These are phyloP conservation scores for Cetradonia linearis DNA, from an alignment of 495 filamentous ascomycete genomes.

Conservation along the genomic window DNA sequence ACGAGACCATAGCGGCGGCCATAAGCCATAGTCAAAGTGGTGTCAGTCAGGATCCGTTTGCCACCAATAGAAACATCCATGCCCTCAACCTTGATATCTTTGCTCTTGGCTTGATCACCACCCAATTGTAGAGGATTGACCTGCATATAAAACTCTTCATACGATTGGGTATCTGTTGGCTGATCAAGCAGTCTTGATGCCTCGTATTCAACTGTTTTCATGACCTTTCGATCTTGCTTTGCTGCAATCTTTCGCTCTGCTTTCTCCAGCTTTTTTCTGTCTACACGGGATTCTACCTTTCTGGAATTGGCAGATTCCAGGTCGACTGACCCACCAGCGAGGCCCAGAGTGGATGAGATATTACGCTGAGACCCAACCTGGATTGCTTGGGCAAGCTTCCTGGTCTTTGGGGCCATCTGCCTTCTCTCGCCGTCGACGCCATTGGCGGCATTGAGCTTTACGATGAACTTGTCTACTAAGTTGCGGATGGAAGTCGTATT, in stretches of 20 bases:
- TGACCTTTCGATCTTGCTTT: constrained; percentile 96
- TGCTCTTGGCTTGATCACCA: constrained; percentile 74
- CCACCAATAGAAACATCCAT: constrained; percentile 91
- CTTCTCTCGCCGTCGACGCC: constrained; percentile 58
- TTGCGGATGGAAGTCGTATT: constrained; percentile 69
- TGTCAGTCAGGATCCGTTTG: constrained; percentile 79
- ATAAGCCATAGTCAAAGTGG: constrained; percentile 79
- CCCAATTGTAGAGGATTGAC: constrained; percentile 94
- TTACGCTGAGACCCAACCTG: constrained; percentile 89
- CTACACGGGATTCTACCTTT: constrained; percentile 94
- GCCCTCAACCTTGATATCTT: constrained; percentile 97
- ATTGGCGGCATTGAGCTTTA: constrained; percentile 62
- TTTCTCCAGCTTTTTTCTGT: constrained; percentile 99
- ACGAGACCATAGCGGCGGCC: constrained; percentile 94
- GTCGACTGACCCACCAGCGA: constrained; percentile 76
- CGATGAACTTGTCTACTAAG: constrained; percentile 85
- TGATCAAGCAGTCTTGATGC: constrained; percentile 81
- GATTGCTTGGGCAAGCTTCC: constrained; percentile 85
- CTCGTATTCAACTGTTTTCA: constrained; percentile 97
- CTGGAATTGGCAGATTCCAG: constrained; percentile 82
- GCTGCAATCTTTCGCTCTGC: constrained; percentile 95
- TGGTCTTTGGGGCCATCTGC: constrained; percentile 64
- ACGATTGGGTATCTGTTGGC: constrained; percentile 75
- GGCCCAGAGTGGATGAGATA: constrained; percentile 86
- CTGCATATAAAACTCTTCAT: constrained; percentile 99